Conservation (phyloP, 2,329 filamentous ascomycete genomes). For the Phyllosticta capitalensis region DNA sequence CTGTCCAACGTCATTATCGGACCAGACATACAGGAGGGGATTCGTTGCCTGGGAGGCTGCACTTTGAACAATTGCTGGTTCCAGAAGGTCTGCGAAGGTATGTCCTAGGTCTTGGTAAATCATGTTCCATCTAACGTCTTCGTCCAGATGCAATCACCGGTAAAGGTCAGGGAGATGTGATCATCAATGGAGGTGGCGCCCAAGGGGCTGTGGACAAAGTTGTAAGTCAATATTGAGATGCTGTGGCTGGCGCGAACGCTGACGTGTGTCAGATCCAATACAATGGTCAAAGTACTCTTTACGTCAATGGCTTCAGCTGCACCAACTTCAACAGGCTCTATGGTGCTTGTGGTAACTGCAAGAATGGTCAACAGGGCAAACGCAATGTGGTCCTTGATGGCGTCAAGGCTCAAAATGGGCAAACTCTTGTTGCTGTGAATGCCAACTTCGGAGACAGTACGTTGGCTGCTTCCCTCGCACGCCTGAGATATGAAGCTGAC, state of each 20-base stretch:
- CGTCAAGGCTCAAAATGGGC: slow-evolving; percentile 1
- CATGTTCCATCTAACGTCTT: background rate
- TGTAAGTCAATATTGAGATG: slow-evolving; percentile 2
- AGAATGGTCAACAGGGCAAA: slow-evolving; percentile 32
- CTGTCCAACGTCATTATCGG: slow-evolving; percentile 43
- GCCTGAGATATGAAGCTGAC: slow-evolving; percentile 30
- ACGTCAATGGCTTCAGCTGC: slow-evolving; percentile 22
- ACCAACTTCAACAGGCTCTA: slow-evolving; percentile 22
- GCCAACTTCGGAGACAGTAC: slow-evolving; percentile 39
- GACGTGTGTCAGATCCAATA: slow-evolving; percentile 17
- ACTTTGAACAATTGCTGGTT: slow-evolving; percentile 31
- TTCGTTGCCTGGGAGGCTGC: slow-evolving; percentile 43
- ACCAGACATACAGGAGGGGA: slow-evolving; percentile 36
- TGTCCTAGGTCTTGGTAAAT: no score
- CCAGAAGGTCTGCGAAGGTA: slow-evolving; percentile 29
- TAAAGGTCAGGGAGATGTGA: slow-evolving; percentile 14
- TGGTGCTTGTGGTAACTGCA: slow-evolving; percentile 22
- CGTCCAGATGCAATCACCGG: slow-evolving; percentile 23
- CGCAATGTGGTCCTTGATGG: slow-evolving; percentile 21
- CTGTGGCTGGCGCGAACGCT: background rate
- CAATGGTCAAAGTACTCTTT: slow-evolving; percentile 23
- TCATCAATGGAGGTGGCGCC: slow-evolving; percentile 22
- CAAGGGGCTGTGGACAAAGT: slow-evolving; percentile 21
- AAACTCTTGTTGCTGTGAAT: slow-evolving; percentile 12
- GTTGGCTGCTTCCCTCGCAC: slow-evolving; percentile 37